These are phyloP conservation scores for Cladophialophora chaetospira DNA, from an alignment of 2,329 filamentous ascomycete genomes.

Conservation along the genomic window DNA sequence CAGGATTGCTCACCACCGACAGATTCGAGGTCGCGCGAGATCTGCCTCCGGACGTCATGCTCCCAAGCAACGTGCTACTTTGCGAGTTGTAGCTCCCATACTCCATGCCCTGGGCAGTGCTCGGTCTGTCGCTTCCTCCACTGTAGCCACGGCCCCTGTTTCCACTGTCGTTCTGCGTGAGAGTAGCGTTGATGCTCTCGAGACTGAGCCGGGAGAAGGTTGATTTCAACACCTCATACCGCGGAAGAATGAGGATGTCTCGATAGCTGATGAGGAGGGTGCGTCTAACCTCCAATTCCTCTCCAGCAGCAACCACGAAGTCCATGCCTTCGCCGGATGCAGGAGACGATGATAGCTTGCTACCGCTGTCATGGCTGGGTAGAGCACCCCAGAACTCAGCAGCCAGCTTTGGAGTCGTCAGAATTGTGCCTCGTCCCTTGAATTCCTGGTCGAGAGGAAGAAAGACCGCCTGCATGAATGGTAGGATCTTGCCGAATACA, in stretches of 20 bases:
- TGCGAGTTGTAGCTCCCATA: conserved; percentile 79
- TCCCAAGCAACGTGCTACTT: conserved; percentile 75
- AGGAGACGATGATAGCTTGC: conserved; percentile 39
- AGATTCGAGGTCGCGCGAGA: conserved; percentile 87
- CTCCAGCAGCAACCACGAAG: conserved; percentile 47
- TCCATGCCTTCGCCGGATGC: conserved; percentile 27
- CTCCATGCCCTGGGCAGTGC: conserved; percentile 71
- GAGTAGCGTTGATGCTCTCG: conserved; percentile 67
- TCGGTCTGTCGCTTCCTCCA: conserved; percentile 58
- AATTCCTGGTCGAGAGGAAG: conserved; percentile 92
- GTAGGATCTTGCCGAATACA: conserved; percentile 85
- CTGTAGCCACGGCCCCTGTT: conserved; percentile 31
- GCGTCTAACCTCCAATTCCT: conserved; percentile 80
- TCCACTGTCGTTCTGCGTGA: conserved; percentile 45
- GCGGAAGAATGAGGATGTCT: conserved; percentile 82
- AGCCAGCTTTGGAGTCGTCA: conserved; percentile 71
- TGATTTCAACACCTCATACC: conserved; percentile 83
- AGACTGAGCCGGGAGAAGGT: conserved; percentile 89
- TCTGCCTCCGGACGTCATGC: conserved; percentile 62
- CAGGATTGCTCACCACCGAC: conserved; percentile 49
- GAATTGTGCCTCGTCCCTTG: conserved; percentile 75
- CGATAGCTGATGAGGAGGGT: conserved; percentile 86
- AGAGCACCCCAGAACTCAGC: conserved; percentile 87
- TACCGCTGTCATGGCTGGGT: conserved; percentile 47
- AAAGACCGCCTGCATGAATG: conserved; percentile 94